Percentiles rank a stretch among this genome's conserved stretches.
Conservation (phyloP, 768 basidiomycete genomes). For the Agaricus bisporus region DNA sequence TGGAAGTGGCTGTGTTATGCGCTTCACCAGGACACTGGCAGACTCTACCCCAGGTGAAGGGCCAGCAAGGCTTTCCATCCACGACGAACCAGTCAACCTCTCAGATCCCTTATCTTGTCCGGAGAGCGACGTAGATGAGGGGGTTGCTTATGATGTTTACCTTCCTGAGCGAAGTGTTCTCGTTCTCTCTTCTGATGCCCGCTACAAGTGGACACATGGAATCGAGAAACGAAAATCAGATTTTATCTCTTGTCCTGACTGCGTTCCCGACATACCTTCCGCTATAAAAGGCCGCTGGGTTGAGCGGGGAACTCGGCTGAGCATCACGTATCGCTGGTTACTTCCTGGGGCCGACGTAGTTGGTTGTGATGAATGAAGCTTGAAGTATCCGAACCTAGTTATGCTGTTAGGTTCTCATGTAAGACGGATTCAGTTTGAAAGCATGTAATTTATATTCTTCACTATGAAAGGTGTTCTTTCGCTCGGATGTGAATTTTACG, state of each 20-base stretch:
- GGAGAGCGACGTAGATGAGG: slow-evolving; percentile 9
- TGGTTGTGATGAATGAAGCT: slow-evolving; percentile 24
- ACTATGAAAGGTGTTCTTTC: too few relatives aligned
- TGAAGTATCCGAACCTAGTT: not conserved
- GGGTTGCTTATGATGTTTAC: slow-evolving; percentile 46
- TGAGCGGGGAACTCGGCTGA: slow-evolving; percentile 54
- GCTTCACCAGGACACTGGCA: slow-evolving; percentile 38
- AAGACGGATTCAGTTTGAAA: too few relatives aligned
- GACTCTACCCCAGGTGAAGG: not conserved
- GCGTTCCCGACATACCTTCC: not conserved
- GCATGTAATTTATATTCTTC: too few relatives aligned
- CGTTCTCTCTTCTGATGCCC: slow-evolving; percentile 72
- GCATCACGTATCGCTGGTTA: slow-evolving; percentile 85
- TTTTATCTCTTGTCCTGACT: slow-evolving; percentile 34
- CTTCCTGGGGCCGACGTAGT: slow-evolving; percentile 80
- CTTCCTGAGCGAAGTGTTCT: slow-evolving; percentile 73
- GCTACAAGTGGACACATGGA: slow-evolving; percentile 86
- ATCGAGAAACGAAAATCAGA: slow-evolving; percentile 64
- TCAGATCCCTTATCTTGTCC: too few relatives aligned
- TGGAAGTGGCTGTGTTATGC: slow-evolving; percentile 76
- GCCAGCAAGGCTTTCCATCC: not conserved
- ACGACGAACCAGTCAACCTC: not conserved
- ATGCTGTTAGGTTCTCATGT: too few relatives aligned
- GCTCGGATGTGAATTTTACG: too few relatives aligned
- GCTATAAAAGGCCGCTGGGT: slow-evolving; percentile 29